Conservation (phyloP, 345 rosid genomes). For the Salix suchowensis region DNA sequence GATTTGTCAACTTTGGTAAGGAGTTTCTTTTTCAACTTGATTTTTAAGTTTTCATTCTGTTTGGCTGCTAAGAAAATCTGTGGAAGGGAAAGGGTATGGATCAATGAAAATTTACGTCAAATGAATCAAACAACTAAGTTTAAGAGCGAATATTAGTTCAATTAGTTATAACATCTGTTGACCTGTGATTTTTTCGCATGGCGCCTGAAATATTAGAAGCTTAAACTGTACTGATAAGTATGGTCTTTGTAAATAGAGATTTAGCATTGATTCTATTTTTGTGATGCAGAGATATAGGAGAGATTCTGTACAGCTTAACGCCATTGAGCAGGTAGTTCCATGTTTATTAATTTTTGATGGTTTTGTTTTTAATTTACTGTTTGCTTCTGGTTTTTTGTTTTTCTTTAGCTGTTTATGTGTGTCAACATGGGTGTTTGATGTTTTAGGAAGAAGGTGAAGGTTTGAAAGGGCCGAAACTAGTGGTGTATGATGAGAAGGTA, state of each 20-base stretch:
- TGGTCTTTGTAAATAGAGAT: no score
- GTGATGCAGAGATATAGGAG: constrained; percentile 56
- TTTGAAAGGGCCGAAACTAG: constrained; percentile 62
- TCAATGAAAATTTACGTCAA: neutral
- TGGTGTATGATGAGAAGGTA: constrained; percentile 52
- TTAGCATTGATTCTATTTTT: constrained; percentile 14
- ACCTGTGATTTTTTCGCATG: neutral
- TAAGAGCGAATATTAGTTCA: neutral
- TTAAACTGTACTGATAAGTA: neutral
- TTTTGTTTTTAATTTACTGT: constrained; percentile 1
- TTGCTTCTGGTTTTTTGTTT: neutral
- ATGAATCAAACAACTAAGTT: neutral
- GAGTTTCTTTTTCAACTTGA: neutral
- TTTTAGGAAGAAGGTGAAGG: constrained; percentile 60
- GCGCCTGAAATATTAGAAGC: no score
- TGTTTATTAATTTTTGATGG: neutral
- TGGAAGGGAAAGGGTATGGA: neutral
- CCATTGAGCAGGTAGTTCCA: constrained; percentile 54
- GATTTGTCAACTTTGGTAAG: constrained; percentile 63
- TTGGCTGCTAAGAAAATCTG: constrained; percentile 5
- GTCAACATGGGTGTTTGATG: constrained; percentile 11
- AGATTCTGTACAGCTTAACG: constrained; percentile 44
- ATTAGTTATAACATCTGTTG: neutral
- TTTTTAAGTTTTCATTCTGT: constrained; percentile 5
- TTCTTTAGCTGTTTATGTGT: neutral